Evolutionary conservation across 164 flowering plant species (phyloP).

Genomic region (Piper longum): DNA sequence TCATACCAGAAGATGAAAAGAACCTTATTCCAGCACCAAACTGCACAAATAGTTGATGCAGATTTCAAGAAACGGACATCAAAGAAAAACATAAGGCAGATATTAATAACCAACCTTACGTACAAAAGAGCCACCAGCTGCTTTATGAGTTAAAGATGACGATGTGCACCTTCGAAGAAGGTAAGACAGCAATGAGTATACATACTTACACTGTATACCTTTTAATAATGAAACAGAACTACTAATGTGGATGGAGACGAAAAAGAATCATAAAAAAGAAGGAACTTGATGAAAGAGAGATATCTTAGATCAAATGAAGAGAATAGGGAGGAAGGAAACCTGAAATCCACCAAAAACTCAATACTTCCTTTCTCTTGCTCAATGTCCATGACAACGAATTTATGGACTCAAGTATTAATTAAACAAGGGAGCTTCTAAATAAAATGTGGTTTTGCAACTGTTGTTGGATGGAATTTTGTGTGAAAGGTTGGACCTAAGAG

Average conservation of each 20-base stretch:
- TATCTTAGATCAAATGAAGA: too few species aligned
- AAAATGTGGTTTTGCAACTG: too few species aligned
- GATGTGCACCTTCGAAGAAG: neutral
- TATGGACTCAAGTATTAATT: too few species aligned
- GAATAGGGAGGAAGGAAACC: too few species aligned
- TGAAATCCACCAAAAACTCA: too few species aligned
- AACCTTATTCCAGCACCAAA: conserved; percentile 27
- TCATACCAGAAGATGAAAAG: conserved; percentile 59
- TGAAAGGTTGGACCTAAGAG: too few species aligned
- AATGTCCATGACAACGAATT: too few species aligned
- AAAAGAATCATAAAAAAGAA: too few species aligned
- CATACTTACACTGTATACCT: neutral
- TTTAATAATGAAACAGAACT: neutral
- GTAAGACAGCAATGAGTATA: neutral
- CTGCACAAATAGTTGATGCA: conserved; percentile 17
- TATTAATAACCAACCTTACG: neutral
- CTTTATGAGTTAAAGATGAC: neutral
- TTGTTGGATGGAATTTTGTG: too few species aligned
- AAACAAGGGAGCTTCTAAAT: too few species aligned
- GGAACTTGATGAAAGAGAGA: too few species aligned
- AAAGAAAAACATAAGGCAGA: neutral
- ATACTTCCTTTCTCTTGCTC: too few species aligned
- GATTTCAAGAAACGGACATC: neutral
- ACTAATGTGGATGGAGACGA: neutral
- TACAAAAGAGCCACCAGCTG: neutral